Evolutionary conservation across 2,329 filamentous ascomycete genomes (phyloP), one percentile per base, ranked within the genome.

Genomic region (Colletotrichum limetticola): DNA sequence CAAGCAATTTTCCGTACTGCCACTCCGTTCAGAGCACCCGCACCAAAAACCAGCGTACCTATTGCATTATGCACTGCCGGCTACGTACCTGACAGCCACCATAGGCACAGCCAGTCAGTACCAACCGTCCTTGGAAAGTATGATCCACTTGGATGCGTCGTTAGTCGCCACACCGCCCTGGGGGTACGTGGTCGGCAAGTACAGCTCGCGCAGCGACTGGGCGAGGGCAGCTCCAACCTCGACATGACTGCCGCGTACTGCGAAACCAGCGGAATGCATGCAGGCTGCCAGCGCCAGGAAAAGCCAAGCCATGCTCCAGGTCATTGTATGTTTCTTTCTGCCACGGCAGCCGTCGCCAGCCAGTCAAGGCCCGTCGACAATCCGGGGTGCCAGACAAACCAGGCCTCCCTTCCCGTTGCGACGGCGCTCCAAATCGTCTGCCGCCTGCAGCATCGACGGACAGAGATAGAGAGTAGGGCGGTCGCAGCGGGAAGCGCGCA

Each of bases 401-500:
- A n/a, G 42, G 42, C 42, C 19, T 49, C 42, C 42, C 42, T 49
- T 49, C 42, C 42, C 42, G 37, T 53, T 53, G 52, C 19, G n/a
- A 53, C 52, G 42, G 42, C 32, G 42, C 42, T 49, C 42, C 16
- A 49, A 49, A 49, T 49, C 42, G 42, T 19, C 42, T 49, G 19
- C 19, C 42, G 30, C 19, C n/a, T 60, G 22, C 28, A 42, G 32
- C 42, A 32, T 22, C 16, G 24, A 62, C 59, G 26, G 26, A 30
- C 61, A 64, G 28, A 32, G 52, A 65, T 32, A 55, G 37, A 55
- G 37, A n/a, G 42, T n/a, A 52, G 60, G 60, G 28, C 46, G 46
- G 28, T 28, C 61, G 35, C 26, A 30, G 68, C 63, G 68, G 68
- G 63, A 61, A 71, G 68, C 69, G 69, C 59, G 59, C 69, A 42